Base-by-base conservation (phyloP, 139 green algal species). In the Chlamydomonas sp. region DNA sequence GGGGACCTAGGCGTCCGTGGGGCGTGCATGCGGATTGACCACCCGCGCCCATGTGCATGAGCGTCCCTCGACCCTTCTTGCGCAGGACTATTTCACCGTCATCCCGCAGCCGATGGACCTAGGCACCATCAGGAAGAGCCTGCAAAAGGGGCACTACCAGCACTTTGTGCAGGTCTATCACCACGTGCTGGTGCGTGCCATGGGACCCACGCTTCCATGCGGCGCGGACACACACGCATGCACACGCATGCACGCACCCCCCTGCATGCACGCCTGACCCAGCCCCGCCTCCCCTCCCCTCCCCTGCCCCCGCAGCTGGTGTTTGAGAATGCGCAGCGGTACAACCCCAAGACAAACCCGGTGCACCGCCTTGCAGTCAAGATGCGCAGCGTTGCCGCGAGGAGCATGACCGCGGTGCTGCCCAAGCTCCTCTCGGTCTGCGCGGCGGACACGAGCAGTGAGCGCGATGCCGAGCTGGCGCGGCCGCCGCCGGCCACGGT, bases 41-140 rank as follows among this genome's bases (percentile, higher is more conserved):
- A 63, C 6, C 28, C 10, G 26, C 54, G 28, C 16, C n/a, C 54
- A 63, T 36, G 6, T 16, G 13, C 6, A 34, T 61, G 50, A 5
- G 13, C 24, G 22, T 61, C 13, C 13, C 8, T 61, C 5, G 50
- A 6, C 31, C 22, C 50, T 61, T 20, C 13, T 22, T 28, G 16
- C 5, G 16, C 59, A 66, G 59, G 59, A 66, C 26, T 66, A 66
- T 20, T 39, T 43, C 43, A 33, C 39, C 59, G 29, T 66, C 31
- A 43, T 66, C 59, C 20, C 39, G 16, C 31, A 66, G 33, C 59
- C 59, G 31, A 66, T 66, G 59, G 59, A 66, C 33, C 59, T 66
- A 33, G 6, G 31, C n/a, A 66, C 59, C 26, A 66, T 66, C 26
- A 13, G 16, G 59, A 37, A 66, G 8, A 30, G 43, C 4, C 59